Evolutionary conservation across 257 asterid species (phyloP).

Genomic region (Penstemon newberryi): DNA sequence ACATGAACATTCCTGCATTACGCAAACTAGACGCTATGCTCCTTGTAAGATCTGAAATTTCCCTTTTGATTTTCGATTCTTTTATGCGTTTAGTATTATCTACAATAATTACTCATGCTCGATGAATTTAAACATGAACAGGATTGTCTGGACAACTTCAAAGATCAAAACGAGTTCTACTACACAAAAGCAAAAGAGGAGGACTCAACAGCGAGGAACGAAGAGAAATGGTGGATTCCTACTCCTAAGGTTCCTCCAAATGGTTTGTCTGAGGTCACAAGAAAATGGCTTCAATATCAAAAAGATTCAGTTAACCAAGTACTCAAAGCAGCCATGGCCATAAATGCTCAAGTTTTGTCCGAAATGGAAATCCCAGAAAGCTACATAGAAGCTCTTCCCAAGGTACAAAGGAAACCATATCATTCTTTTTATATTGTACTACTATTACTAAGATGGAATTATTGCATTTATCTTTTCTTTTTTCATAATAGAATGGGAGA

Average conservation of each 20-base stretch:
- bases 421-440: not conserved
- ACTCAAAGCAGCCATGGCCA: conserved; percentile 90
- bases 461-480: not conserved
- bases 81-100: not conserved
- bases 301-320: conserved; percentile 88
- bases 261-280: conserved; percentile 66
- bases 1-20: conserved; percentile 81
- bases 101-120: not conserved
- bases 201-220: conserved; percentile 38
- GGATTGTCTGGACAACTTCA: conserved; percentile 91
- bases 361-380: conserved; percentile 84
- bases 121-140: conserved; percentile 27
- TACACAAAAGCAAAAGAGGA: conserved; percentile 50
- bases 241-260: conserved; percentile 69
- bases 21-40: conserved; percentile 83
- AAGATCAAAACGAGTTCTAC: conserved; percentile 67
- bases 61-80: not conserved
- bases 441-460: too few species aligned
- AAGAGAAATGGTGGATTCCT: conserved; percentile 96
- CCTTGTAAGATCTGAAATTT: conserved; percentile 47
- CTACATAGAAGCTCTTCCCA: conserved; percentile 85
- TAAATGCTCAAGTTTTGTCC: conserved; percentile 67
- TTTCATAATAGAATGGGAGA: conserved; percentile 63
- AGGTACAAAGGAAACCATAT: conserved; percentile 47
- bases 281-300: conserved; percentile 76